Base-by-base conservation (phyloP, 495 filamentous ascomycete genomes). In the Hypomontagnella submonticulosa region DNA sequence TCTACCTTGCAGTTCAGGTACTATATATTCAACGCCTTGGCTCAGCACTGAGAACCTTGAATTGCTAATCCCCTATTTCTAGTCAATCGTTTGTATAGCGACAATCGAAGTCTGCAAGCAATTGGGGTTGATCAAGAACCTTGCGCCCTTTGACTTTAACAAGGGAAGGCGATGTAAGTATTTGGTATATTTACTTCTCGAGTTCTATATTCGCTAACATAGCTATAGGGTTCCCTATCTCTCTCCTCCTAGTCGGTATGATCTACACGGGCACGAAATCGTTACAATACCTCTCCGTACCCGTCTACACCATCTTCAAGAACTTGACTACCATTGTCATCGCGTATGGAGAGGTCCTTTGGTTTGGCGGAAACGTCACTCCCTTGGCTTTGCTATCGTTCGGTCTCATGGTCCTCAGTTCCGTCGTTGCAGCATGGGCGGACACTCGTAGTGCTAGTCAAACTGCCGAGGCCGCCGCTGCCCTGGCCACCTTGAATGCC, bases 231-330 rank as follows among this genome's bases (percentile, higher is more conserved):
- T 99, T 99, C 76, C 95, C 95, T 40, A 92, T 99, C 73, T 97
- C 96, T 44, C 82, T 98, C 41, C 88, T 97, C 55, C 88, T 99
- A 61, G 96, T 99, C 75, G 93, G 93, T 69, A 99, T 97, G 94
- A 99, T 98, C 79, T 99, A 98, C 83, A 98, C 95, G 46, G 88
- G 91, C 73, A 93, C 91, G 74, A 97, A 97, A 81, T 94, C 95
- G 16, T 88, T 99, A 48, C 93, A 97, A 77, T 98, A 88, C 80
- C 89, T 99, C 58, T 97, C 92, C 13, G 96, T 99, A 51, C 95
- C 95, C 10, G 95, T 99, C 3, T 99, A 99, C 81, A 99, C 95
- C 49, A 99, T 99, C 77, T 99, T 99, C 86, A 99, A 99, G 85
- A 99, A 99, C 77, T 77, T 99, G 82, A 98, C 95, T 49, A 99